Conservation (phyloP, 2,329 filamentous ascomycete species). For the Nemania sp. region DNA sequence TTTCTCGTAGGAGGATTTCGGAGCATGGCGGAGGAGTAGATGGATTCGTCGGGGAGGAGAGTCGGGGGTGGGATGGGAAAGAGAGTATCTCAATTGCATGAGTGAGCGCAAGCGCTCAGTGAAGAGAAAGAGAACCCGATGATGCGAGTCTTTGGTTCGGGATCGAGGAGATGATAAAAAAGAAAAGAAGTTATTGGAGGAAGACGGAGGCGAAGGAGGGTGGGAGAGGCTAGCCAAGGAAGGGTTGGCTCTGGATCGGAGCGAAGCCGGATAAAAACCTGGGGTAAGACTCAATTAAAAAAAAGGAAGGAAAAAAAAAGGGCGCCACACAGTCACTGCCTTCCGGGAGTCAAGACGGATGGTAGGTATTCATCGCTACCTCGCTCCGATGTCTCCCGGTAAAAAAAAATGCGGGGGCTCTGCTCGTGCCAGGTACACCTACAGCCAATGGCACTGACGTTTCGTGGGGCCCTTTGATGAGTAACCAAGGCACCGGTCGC, state of each 20-base stretch:
- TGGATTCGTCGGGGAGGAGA: conserved; percentile 16
- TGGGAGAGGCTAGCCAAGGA: conserved; percentile 12
- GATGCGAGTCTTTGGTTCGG: conserved; percentile 12
- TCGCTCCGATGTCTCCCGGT: conserved; percentile 10
- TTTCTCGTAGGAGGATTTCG: conserved; percentile 11
- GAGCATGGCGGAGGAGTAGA: conserved; percentile 14
- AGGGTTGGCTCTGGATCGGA: conserved; percentile 13
- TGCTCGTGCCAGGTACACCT: not conserved
- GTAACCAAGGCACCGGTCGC: no score
- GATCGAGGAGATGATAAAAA: conserved; percentile 16
- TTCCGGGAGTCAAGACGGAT: conserved; percentile 8
- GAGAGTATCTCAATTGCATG: conserved; percentile 16
- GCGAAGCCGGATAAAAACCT: conserved; percentile 15
- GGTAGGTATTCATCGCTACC: not conserved
- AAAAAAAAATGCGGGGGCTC: conserved; percentile 14
- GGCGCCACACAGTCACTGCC: conserved; percentile 16
- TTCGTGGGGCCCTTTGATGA: no score
- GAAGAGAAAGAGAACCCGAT: conserved; percentile 15
- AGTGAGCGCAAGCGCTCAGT: conserved; percentile 16
- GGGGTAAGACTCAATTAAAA: conserved; percentile 15
- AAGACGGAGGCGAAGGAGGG: conserved; percentile 5
- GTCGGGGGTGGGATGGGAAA: conserved; percentile 17
- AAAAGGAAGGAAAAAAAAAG: conserved; percentile 4
- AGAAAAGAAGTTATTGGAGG: conserved; percentile 15
- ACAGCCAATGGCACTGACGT: no score